Evolutionary conservation across 768 basidiomycete genomes (phyloP).

Genomic region (Psilocybe subaeruginosa): DNA sequence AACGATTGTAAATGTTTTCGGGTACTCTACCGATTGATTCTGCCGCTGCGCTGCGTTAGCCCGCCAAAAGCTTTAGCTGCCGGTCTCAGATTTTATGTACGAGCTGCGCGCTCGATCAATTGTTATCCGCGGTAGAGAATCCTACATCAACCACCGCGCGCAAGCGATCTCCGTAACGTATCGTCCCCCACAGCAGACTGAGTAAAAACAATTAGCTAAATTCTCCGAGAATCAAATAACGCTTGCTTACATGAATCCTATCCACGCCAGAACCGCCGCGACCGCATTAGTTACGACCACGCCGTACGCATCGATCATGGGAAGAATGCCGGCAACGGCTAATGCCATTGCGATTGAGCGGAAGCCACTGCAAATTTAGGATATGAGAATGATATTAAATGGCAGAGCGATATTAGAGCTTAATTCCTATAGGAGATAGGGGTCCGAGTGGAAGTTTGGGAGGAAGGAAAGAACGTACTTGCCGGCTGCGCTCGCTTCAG

Average conservation of each 20-base stretch:
- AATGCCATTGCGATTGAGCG: constrained; percentile 38
- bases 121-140: constrained; percentile 46
- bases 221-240: background rate
- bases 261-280: constrained; percentile 47
- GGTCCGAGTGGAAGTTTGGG: background rate
- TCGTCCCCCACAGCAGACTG: constrained; percentile 55
- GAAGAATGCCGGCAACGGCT: constrained; percentile 50
- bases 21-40: too few species aligned
- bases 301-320: constrained; percentile 56
- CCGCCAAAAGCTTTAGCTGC: too few species aligned
- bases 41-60: too few species aligned
- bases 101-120: constrained; percentile 21
- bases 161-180: constrained; percentile 60
- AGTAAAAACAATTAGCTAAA: background rate
- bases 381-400: background rate
- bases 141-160: constrained; percentile 60
- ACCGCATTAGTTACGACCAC: constrained; percentile 51
- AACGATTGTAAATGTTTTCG: too few species aligned
- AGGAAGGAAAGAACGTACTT: constrained; percentile 35
- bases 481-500: constrained; percentile 61
- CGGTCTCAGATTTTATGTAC: too few species aligned
- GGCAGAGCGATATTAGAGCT: background rate
- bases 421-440: background rate
- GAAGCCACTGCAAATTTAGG: background rate
- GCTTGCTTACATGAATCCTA: constrained; percentile 8